Evolutionary conservation across 306 rosid genomes (phyloP), one percentile per base, ranked within the genome.

Genomic region (Abrus pulchellus): DNA sequence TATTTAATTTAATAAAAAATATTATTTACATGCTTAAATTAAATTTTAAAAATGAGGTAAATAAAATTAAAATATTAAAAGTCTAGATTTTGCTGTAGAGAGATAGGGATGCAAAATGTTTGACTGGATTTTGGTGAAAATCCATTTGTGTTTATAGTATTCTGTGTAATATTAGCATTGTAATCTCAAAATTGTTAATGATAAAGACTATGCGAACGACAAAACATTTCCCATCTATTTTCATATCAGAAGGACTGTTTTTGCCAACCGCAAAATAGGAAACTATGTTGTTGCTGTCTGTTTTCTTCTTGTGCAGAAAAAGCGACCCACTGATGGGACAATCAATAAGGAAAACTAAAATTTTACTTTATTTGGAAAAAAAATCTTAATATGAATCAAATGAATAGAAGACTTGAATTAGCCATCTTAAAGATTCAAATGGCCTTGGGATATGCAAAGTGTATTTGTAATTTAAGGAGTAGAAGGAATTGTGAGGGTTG

Each of bases 251-350:
- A 62, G 1, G n/a, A 13, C 27, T 12, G 45, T 63, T 20, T 20
- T 20, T 20, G 20, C 20, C 20, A 20, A 20, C 20, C 20, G 20
- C 20, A 20, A 20, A 20, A 20, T 20, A 20, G 20, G 20, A 20
- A 20, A 20, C 0, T 20, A 20, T 20, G 20, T 20, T 20, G 20
- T 20, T 20, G 49, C 14, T 11, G 11, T 60, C 43, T 30, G 4
- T 12, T 10, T 32, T 11, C 6, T 28, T 57, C 43, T 52, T 34
- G 12, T 62, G 68, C 28, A 32, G 72, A 53, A 43, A 68, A 70
- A 54, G 75, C 32, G 6, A 28, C 34, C 34, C 63, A n/a, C 38
- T 67, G 64, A 36, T 34, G 74, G 49, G 76, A 52, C 33, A 41
- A 48, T 13, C 32, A 43, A 8, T 3, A 60, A 60, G 20, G 10